These are phyloP conservation scores for Grigorovia humatica DNA, from an alignment of 805 yeast species.

Conservation along the genomic window DNA sequence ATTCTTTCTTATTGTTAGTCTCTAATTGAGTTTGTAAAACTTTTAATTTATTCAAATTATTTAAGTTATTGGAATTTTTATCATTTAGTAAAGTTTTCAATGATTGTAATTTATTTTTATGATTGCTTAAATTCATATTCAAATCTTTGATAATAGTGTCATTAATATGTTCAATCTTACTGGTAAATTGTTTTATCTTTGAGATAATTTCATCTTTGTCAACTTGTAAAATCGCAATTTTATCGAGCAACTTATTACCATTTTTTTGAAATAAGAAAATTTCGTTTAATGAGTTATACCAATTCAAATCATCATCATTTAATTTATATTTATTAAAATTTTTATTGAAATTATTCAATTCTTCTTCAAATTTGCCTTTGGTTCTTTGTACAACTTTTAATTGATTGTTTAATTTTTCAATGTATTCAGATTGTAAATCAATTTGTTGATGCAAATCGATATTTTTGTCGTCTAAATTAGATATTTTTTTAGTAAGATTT, in stretches of 20 bases:
- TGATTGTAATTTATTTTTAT: slow-evolving; percentile 24
- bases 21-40: slow-evolving; percentile 31
- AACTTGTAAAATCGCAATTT: slow-evolving; percentile 32
- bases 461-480: slow-evolving; percentile 37
- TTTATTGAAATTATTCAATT: slow-evolving; percentile 18
- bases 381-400: slow-evolving; percentile 37
- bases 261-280: slow-evolving; percentile 52
- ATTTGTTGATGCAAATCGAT: slow-evolving; percentile 43
- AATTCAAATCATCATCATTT: slow-evolving; percentile 41
- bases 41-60: slow-evolving; percentile 29
- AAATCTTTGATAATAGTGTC: slow-evolving; percentile 28
- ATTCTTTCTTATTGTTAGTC: slow-evolving; percentile 38
- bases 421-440: slow-evolving; percentile 38
- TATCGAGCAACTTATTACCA: slow-evolving; percentile 44
- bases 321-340: slow-evolving; percentile 29
- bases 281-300: slow-evolving; percentile 50
- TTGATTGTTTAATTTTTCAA: slow-evolving; percentile 36
- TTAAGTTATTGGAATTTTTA: slow-evolving; percentile 26
- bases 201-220: slow-evolving; percentile 36
- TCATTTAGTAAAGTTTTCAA: slow-evolving; percentile 30
- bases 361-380: slow-evolving; percentile 29
- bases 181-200: slow-evolving; percentile 31
- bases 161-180: slow-evolving; percentile 29
- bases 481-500: slow-evolving; percentile 38
- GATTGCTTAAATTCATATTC: slow-evolving; percentile 26